A percentile compares a stretch with the other conserved stretches of the same genome.
Evolutionary conservation across 352 stramenopile genomes (phyloP).

Genomic region (Globisporangium abappressorium): DNA sequence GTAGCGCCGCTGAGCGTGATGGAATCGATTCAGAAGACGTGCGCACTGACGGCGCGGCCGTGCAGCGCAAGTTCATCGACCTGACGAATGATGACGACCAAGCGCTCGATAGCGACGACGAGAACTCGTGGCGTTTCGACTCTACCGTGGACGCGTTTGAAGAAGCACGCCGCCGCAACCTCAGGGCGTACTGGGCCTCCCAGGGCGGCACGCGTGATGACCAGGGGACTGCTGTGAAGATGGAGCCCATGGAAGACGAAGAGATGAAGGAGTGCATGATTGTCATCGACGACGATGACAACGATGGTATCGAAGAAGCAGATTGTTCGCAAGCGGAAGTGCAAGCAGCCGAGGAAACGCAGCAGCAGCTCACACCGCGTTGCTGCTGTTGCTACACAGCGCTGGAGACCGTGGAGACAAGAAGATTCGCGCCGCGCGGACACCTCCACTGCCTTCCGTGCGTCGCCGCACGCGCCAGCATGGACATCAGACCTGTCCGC

Average conservation of each 20-base stretch:
- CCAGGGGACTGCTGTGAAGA: neutral
- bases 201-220: neutral
- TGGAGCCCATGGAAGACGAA: neutral
- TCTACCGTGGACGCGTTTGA: neutral
- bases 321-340: too few relatives aligned
- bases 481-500: constrained; percentile 1
- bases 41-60: too few relatives aligned
- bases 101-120: neutral
- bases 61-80: neutral
- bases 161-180: neutral
- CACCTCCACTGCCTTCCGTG: constrained; percentile 44
- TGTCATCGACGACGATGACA: neutral
- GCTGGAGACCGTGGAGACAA: neutral
- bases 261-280: neutral
- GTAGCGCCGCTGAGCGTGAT: neutral
- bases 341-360: neutral
- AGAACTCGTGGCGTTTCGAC: neutral
- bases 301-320: neutral
- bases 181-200: neutral
- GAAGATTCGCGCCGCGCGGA: constrained; percentile 27
- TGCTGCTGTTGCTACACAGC: constrained; percentile 7
- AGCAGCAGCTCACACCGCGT: neutral
- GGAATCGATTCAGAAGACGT: too few relatives aligned
- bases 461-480: constrained; percentile 23
- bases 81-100: neutral